Evolutionary conservation across 2,329 filamentous ascomycete genomes (phyloP).

Genomic region (Fusarium illudens): DNA sequence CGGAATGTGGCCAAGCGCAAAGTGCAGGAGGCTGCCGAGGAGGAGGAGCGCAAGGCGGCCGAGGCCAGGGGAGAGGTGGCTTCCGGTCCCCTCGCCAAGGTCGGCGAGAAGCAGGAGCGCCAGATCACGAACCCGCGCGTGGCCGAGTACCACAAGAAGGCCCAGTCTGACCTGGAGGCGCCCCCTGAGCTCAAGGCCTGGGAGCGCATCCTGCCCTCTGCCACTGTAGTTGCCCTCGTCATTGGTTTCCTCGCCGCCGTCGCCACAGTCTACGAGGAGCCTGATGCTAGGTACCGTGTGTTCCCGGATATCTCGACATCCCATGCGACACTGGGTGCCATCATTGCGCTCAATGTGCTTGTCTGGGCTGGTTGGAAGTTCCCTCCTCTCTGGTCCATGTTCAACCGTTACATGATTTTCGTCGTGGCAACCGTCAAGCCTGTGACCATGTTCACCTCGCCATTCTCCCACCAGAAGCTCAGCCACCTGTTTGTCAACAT

Average conservation of each 20-base stretch:
- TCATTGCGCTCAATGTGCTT: conserved; percentile 68
- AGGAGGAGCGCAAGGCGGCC: conserved; percentile 51
- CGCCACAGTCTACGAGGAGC: conserved; percentile 62
- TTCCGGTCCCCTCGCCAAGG: conserved; percentile 54
- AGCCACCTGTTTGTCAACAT: conserved; percentile 72
- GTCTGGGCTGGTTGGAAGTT: conserved; percentile 68
- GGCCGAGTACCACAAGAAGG: conserved; percentile 53
- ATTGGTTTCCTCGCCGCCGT: conserved; percentile 55
- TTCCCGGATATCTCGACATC: conserved; percentile 69
- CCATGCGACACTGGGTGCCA: conserved; percentile 67
- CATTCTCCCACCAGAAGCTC: conserved; percentile 73
- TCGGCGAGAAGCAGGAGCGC: conserved; percentile 48
- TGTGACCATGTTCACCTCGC: conserved; percentile 67
- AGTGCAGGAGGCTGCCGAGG: conserved; percentile 55
- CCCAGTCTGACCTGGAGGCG: conserved; percentile 59
- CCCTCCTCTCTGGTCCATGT: conserved; percentile 69
- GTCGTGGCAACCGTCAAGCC: conserved; percentile 71
- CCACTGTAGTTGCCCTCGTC: conserved; percentile 57
- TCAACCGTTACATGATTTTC: conserved; percentile 75
- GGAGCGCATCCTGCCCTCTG: conserved; percentile 64
- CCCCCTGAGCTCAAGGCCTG: conserved; percentile 60
- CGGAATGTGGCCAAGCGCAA: conserved; percentile 59
- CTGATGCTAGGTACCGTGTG: conserved; percentile 60
- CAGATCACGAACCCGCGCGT: conserved; percentile 51
- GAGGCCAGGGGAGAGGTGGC: conserved; percentile 52